Evolutionary conservation across 495 filamentous ascomycete species (phyloP).

Genomic region (Lepraria neglecta): DNA sequence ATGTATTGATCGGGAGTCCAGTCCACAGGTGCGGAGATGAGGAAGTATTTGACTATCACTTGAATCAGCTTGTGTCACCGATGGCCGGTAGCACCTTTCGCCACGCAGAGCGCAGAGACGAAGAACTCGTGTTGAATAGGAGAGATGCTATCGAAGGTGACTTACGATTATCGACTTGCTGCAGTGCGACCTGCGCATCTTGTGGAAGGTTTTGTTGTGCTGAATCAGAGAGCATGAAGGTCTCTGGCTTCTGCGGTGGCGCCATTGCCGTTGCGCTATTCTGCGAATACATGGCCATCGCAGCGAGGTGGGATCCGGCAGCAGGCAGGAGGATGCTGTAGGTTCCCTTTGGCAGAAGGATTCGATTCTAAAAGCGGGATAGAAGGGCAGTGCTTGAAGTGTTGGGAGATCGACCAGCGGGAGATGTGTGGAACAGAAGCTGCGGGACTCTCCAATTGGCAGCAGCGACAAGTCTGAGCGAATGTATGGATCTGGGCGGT

Average conservation of each 20-base stretch:
- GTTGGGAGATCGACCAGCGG: slow-evolving; percentile 13
- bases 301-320: neutral
- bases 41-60: slow-evolving; percentile 91
- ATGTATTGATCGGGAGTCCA: slow-evolving; percentile 97
- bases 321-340: slow-evolving; percentile 10
- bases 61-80: slow-evolving; percentile 22
- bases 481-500: slow-evolving; percentile 1
- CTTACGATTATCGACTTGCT: slow-evolving; percentile 98
- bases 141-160: slow-evolving; percentile 23
- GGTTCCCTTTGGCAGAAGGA: neutral
- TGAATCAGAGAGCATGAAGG: slow-evolving; percentile 94
- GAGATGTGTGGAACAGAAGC: neutral
- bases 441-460: slow-evolving; percentile 4
- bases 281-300: slow-evolving; percentile 46
- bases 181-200: slow-evolving; percentile 92
- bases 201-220: slow-evolving; percentile 93
- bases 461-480: slow-evolving; percentile 13
- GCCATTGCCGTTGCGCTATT: slow-evolving; percentile 50
- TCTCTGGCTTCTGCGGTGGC: slow-evolving; percentile 87
- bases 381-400: slow-evolving; percentile 14
- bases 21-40: slow-evolving; percentile 96
- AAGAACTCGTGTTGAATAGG: neutral
- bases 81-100: slow-evolving; percentile 16
- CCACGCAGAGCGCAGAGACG: slow-evolving; percentile 16
- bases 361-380: neutral